Base-by-base conservation (phyloP, 331 rosid species). In the Prunus yedoensis region DNA sequence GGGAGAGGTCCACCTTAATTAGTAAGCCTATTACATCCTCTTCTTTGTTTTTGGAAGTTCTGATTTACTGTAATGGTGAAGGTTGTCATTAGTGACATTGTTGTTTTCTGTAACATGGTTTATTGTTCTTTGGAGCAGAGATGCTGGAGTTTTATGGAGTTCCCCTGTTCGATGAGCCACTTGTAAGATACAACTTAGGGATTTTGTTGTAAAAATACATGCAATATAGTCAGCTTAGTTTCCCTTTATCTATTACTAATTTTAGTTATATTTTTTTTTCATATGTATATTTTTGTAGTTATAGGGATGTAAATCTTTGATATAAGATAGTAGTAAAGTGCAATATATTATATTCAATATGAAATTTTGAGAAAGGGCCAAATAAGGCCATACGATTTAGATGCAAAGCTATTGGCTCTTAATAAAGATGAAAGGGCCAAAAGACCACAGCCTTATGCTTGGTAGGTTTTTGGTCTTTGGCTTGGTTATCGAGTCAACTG, bases 131-230 rank as follows among this genome's bases (percentile, higher is more conserved):
- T 25, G 71, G 64, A 75, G 75, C 83, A 75, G 87, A 54, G 77
- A 72, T 78, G 82, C 76, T 66, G 71, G 81, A 52, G 84, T 3
- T 56, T 73, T 18, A 12, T 52, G 77, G 75, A 23, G 79, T 67
- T 59, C 79, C 30, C 66, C 80, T n/a, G 52, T 49, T 81, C 52
- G 27, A 70, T 53, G 73, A 76, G 85, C 76, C 57, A 56, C 50
- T 57, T 10, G 47, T 78, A 74, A 49, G 63, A 64, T 66, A 46
- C 45, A 45, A 12, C 23, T 25, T 57, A 54, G 10, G 64, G 16
- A 46, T 83, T 77, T 75, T 74, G 79, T 74, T 80, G 77, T 87
- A 76, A 74, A 82, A 71, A 52, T 53, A 79, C 50, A 5, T 21
- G 58, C 66, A 70, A 74, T 59, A 74, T 53, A 79, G 46, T 75